Conservation (phyloP, 495 filamentous ascomycete species). For the Penicillium bovifimosum region DNA sequence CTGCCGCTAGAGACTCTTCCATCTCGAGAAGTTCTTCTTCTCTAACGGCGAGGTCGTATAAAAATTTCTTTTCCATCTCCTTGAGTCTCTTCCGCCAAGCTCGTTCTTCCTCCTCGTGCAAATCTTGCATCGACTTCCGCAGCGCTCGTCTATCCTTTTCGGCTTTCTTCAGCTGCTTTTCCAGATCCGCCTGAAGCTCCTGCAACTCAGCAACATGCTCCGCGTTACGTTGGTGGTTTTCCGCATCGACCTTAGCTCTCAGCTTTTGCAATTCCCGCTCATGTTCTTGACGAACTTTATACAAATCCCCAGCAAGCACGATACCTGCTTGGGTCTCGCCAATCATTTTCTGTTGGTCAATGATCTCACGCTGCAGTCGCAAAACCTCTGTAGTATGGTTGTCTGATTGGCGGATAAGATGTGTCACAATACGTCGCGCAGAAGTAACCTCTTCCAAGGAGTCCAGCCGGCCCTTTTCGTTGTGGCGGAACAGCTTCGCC, state of each 20-base stretch:
- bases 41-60: background rate
- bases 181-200: background rate
- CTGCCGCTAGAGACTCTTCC: background rate
- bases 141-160: background rate
- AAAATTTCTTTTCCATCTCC: background rate
- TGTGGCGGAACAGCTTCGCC: background rate
- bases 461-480: background rate
- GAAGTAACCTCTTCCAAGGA: background rate
- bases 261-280: background rate
- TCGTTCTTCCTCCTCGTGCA: background rate
- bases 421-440: background rate
- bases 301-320: background rate
- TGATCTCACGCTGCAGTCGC: constrained; percentile 9
- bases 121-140: background rate
- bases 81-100: background rate
- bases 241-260: background rate
- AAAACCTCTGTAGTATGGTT: background rate
- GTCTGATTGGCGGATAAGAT: constrained; percentile 1
- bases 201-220: background rate
- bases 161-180: background rate
- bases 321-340: constrained; percentile 12
- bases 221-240: background rate
- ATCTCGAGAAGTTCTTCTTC: constrained; percentile 1
- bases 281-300: background rate
- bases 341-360: constrained; percentile 5